Evolutionary conservation across 768 basidiomycete species (phyloP).

Genomic region (Amanita muscaria): DNA sequence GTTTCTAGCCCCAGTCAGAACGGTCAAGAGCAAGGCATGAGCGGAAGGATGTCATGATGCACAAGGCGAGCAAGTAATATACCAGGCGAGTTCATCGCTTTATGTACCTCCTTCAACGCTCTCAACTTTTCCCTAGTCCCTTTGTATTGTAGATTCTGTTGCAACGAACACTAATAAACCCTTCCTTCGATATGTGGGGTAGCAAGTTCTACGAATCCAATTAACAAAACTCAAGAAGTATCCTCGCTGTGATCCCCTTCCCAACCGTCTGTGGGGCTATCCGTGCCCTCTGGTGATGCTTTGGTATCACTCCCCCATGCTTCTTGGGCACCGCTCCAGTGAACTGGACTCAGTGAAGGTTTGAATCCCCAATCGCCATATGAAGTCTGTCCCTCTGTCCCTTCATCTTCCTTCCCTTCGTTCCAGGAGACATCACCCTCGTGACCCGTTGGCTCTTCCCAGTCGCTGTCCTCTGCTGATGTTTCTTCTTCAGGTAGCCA

Average conservation of each 20-base stretch:
- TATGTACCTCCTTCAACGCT: not conserved
- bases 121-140: not conserved
- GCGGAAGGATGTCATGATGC: not conserved
- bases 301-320: constrained; percentile 11
- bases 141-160: constrained; percentile 6
- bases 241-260: constrained; percentile 37
- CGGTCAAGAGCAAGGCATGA: not conserved
- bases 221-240: constrained; percentile 19
- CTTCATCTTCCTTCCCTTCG: constrained; percentile 20
- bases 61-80: not conserved
- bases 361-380: constrained; percentile 10
- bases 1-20: not conserved
- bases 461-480: constrained; percentile 17
- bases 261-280: constrained; percentile 32
- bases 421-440: constrained; percentile 36
- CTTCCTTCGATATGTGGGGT: not conserved
- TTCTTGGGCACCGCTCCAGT: not conserved
- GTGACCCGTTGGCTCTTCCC: constrained; percentile 26
- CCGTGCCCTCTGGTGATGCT: constrained; percentile 9
- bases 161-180: not conserved
- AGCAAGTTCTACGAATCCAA: not conserved
- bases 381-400: constrained; percentile 14
- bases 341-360: not conserved
- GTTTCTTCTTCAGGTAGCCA: constrained; percentile 35
- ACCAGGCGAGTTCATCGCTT: constrained; percentile 1